Conservation (phyloP, 805 yeast genomes). For the Citeromyces matritensis region DNA sequence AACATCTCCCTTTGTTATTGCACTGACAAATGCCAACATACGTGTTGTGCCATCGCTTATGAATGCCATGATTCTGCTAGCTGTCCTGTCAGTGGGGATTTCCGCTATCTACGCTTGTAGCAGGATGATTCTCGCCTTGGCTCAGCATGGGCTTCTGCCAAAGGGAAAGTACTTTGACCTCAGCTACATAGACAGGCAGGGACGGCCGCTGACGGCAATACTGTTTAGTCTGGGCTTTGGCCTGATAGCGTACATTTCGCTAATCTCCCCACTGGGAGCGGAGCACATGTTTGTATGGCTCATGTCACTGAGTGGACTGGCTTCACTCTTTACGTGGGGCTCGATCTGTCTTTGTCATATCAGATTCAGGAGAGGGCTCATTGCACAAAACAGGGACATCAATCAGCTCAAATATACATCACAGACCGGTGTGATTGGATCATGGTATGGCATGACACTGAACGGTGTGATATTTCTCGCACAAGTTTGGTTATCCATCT, state of each 20-base stretch:
- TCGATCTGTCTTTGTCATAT: conserved; percentile 56
- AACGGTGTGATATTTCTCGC: conserved; percentile 50
- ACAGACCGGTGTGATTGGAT: conserved; percentile 55
- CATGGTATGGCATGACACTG: conserved; percentile 43
- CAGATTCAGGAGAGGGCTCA: conserved; percentile 55
- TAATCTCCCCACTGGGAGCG: conserved; percentile 11
- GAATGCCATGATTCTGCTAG: conserved; percentile 58
- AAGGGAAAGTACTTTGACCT: conserved; percentile 15
- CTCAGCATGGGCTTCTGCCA: conserved; percentile 62
- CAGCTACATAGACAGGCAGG: conserved; percentile 60
- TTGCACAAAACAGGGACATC: conserved; percentile 48
- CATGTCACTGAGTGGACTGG: conserved; percentile 62
- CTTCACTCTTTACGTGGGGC: conserved; percentile 73
- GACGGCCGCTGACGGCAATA: conserved; percentile 68
- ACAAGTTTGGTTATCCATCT: conserved; percentile 74
- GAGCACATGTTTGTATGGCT: conserved; percentile 68
- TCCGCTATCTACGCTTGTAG: conserved; percentile 64
- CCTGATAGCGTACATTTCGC: conserved; percentile 34
- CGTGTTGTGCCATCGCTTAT: conserved; percentile 55
- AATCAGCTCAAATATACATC: conserved; percentile 57
- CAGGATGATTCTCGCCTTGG: conserved; percentile 51
- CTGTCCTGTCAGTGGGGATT: conserved; percentile 67
- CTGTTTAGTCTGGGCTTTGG: conserved; percentile 36
- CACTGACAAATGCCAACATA: conserved; percentile 47
- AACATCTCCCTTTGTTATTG: conserved; percentile 68